Conservation (phyloP, 306 rosid genomes). For the Biancaea sappan region DNA sequence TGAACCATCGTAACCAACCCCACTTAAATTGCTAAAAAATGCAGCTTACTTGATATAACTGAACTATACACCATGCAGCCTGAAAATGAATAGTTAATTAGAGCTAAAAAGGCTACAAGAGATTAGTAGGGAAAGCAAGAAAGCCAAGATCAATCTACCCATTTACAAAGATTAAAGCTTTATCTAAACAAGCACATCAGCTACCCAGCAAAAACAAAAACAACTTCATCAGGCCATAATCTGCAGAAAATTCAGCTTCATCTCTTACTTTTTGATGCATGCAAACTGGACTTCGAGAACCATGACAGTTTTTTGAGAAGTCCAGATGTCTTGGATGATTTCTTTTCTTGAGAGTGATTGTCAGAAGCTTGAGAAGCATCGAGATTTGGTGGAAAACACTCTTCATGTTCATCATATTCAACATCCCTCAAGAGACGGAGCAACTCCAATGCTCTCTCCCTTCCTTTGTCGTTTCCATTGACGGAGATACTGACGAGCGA, state of each 20-base stretch:
- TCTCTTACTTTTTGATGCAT: conserved; percentile 44
- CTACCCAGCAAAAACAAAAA: conserved; percentile 19
- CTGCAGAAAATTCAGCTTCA: conserved; percentile 29
- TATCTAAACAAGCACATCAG: conserved; percentile 5
- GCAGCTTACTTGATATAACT: conserved; percentile 22
- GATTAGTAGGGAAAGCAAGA: conserved; percentile 10
- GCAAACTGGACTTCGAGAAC: conserved; percentile 45
- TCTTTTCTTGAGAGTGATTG: conserved; percentile 39
- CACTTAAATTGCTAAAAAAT: conserved; percentile 26
- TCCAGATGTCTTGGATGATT: conserved; percentile 48
- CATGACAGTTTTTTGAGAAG: conserved; percentile 45
- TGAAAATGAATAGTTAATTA: conserved; percentile 7
- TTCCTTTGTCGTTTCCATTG: conserved; percentile 60
- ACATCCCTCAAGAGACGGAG: conserved; percentile 68
- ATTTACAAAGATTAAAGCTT: conserved; percentile 19
- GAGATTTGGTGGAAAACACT: conserved; percentile 26
- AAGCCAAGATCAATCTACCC: conserved; percentile 8
- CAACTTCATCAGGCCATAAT: conserved; percentile 8
- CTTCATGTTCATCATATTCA: conserved; percentile 27
- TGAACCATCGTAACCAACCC: conserved; percentile 27
- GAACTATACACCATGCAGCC: conserved; percentile 28
- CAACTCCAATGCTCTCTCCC: conserved; percentile 56
- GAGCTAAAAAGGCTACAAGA: conserved; percentile 20
- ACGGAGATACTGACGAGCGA: conserved; percentile 56
- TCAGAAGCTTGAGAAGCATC: conserved; percentile 24